Base-by-base conservation (phyloP, 31 red algal species). In the Odonthalia washingtoniensis region DNA sequence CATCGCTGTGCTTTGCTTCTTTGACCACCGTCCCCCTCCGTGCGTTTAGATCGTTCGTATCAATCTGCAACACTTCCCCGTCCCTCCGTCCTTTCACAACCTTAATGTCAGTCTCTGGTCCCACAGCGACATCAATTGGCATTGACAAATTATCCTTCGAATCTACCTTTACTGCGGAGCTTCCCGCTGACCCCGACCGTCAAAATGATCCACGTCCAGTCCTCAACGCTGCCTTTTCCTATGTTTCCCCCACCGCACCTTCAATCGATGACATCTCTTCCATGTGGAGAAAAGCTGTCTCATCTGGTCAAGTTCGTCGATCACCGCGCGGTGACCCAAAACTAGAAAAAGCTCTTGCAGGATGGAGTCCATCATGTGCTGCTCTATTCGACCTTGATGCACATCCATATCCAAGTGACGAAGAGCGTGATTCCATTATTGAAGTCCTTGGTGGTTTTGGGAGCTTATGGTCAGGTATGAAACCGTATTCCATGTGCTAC, bases 401-500 rank as follows among this genome's bases (percentile, higher is more conserved):
- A 46, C 63, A 24, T 24, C 16, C 26, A 17, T 66, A 80, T n/a
- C 87, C 93, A 60, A 46, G 21, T n/a, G 66, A 57, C 6, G 87
- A 90, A 34, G 82, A 87, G 60, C 34, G 65, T 26, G 68, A 87
- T 28, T 53, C 60, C 6, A 53, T 87, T 33, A 78, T 91, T 24
- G 93, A 87, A 17, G 88, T 87, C 5, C 93, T 95, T 21, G 92
- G 80, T 17, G 92, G 92, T 27, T 86, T 89, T 35, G 92, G 86
- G 18, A 5, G 78, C 4, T 39, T 93, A 34, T 87, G 91, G 82
- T 79, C 84, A 1, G 93, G 91, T n/a, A 92, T 91, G 91, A 77
- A 82, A 18, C 87, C 95, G 0, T 99, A 95, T 57, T 95, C 98
- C 33, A 83, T 85, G 67, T 95, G 98, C 41, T 99, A 99, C 65